phyloP scores from a whole-genome alignment of 2,329 filamentous ascomycete species.

The Pseudopithomyces maydicus region DNA sequence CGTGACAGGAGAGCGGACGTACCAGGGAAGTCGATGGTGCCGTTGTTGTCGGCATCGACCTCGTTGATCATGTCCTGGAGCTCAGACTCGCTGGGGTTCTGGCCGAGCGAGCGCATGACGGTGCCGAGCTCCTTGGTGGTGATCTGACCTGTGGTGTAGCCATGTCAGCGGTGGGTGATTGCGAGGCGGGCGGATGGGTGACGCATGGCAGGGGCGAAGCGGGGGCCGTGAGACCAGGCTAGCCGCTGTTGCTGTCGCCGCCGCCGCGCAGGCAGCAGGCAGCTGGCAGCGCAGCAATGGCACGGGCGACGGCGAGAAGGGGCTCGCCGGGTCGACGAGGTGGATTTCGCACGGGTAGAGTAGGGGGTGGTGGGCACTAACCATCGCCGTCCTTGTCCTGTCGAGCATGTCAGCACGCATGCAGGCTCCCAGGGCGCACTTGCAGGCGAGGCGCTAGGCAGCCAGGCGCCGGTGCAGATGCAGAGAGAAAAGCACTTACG shows the following conservation, averaged over 20 bases:
- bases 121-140: conserved; percentile 67
- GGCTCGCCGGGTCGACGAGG: not conserved
- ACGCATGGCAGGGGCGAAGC: conserved; percentile 11
- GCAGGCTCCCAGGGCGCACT: conserved; percentile 8
- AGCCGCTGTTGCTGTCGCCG: not conserved
- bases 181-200: conserved; percentile 14
- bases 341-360: not conserved
- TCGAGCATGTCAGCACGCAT: conserved; percentile 31
- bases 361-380: conserved; percentile 41
- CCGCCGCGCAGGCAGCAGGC: not conserved
- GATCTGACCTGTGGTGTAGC: conserved; percentile 59
- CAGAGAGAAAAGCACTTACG: conserved; percentile 66
- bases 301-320: not conserved
- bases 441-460: conserved; percentile 29
- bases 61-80: conserved; percentile 71
- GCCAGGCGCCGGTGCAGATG: conserved; percentile 22
- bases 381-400: conserved; percentile 65
- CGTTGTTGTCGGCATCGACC: conserved; percentile 68
- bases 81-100: conserved; percentile 66
- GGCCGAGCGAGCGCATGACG: conserved; percentile 67
- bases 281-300: not conserved
- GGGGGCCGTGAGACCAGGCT: conserved; percentile 7
- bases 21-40: conserved; percentile 69
- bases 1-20: conserved; percentile 7
- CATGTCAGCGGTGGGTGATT: conserved; percentile 26